Evolutionary conservation across 1,139 yeast species (phyloP).

Genomic region (Lodderomyces oxycetoniae): DNA sequence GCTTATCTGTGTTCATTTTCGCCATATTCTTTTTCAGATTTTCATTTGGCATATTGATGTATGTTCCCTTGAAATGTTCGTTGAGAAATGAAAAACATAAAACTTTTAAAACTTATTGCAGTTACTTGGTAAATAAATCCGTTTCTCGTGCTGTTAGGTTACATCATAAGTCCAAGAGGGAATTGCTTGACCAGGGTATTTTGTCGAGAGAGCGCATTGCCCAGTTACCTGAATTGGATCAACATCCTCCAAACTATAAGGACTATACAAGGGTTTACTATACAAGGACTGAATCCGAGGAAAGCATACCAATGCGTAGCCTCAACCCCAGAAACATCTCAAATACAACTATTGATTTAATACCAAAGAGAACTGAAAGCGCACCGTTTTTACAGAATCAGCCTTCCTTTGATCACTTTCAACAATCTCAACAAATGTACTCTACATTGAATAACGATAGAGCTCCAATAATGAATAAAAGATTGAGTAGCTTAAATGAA

Average conservation of each 20-base stretch:
- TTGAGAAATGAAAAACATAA: constrained; percentile 32
- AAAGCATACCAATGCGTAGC: constrained; percentile 5
- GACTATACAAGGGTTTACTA: constrained; percentile 6
- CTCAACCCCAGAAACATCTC: constrained; percentile 1
- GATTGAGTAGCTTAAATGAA: background rate
- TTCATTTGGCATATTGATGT: constrained; percentile 50
- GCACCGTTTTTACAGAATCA: constrained; percentile 1
- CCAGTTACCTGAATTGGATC: constrained; percentile 9
- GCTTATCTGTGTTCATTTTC: constrained; percentile 74
- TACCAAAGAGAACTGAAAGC: too few relatives aligned
- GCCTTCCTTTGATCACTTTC: constrained; percentile 5
- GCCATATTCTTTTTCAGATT: constrained; percentile 61
- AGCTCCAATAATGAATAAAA: constrained; percentile 2
- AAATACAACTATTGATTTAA: too few relatives aligned
- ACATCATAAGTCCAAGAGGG: constrained; percentile 41
- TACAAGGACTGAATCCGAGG: constrained; percentile 5
- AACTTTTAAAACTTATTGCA: constrained; percentile 55
- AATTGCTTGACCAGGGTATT: constrained; percentile 31
- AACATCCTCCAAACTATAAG: constrained; percentile 8
- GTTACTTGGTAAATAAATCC: constrained; percentile 48
- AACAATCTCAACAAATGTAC: constrained; percentile 5
- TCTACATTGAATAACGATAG: constrained; percentile 7
- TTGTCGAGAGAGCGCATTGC: constrained; percentile 16
- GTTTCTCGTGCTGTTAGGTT: constrained; percentile 49
- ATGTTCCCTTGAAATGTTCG: constrained; percentile 51